Evolutionary conservation across 768 basidiomycete species (phyloP).

Genomic region (Butyriboletus loyo): DNA sequence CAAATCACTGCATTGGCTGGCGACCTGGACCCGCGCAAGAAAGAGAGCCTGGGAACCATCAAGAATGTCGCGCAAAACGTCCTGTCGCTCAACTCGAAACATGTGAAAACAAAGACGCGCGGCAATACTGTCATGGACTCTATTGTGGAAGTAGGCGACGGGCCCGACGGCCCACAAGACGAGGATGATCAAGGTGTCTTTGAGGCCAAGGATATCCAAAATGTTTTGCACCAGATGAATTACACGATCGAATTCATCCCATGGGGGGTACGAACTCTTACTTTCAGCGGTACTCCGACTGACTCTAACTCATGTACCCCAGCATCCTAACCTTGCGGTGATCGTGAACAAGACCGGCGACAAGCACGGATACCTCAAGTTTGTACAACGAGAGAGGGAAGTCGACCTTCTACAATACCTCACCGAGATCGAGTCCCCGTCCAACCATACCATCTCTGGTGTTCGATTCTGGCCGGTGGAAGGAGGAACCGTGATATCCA

Average conservation of each 20-base stretch:
- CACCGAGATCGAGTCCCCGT: not conserved
- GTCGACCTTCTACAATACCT: slow-evolving; percentile 5
- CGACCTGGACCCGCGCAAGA: slow-evolving; percentile 1
- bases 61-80: not conserved
- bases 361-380: slow-evolving; percentile 3
- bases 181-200: not conserved
- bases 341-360: not conserved
- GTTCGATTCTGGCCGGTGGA: not conserved
- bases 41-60: not conserved
- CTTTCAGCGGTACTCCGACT: not conserved
- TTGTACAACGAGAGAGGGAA: not conserved
- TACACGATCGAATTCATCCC: not conserved
- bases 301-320: not conserved
- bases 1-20: not conserved
- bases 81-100: not conserved
- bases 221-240: not conserved
- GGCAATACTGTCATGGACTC: not conserved
- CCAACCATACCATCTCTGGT: not conserved
- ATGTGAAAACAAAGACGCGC: not conserved
- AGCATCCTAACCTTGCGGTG: not conserved
- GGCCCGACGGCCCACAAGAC: too few species aligned
- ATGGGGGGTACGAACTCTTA: not conserved
- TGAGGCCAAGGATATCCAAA: slow-evolving; percentile 1
- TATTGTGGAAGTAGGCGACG: not conserved
- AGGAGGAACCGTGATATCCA: not conserved